These are phyloP conservation scores for Bolboschoenus planiculmis DNA, from an alignment of 176 grass and related monocot genomes.

Conservation along the genomic window DNA sequence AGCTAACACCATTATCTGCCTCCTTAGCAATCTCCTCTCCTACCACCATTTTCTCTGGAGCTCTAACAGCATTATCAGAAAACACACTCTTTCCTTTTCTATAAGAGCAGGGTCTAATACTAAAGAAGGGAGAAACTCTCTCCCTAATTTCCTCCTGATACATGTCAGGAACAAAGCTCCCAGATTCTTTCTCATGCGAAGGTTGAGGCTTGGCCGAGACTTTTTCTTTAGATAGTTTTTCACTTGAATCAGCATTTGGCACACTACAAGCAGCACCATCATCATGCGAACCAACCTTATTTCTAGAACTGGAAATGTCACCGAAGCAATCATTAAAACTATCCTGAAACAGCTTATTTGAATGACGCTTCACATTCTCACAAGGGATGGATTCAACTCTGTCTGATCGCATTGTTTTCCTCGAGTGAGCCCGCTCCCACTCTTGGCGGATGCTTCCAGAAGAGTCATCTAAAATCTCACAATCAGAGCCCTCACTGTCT, in stretches of 20 bases:
- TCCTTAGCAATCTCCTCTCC: not conserved
- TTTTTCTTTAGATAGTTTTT: conserved; percentile 10
- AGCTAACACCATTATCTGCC: conserved; percentile 27
- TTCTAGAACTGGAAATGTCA: conserved; percentile 4
- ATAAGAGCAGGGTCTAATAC: not conserved
- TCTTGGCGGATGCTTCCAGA: conserved; percentile 38
- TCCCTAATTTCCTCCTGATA: conserved; percentile 16
- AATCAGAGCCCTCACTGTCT: conserved; percentile 44
- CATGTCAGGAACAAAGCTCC: conserved; percentile 4
- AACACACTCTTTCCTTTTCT: conserved; percentile 2
- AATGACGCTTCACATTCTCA: not conserved
- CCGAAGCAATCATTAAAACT: not conserved
- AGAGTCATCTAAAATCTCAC: conserved; percentile 61
- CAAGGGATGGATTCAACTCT: conserved; percentile 4
- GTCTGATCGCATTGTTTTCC: conserved; percentile 25
- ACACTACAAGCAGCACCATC: conserved; percentile 16
- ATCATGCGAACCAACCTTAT: conserved; percentile 14
- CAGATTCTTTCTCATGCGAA: not conserved
- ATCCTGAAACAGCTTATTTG: conserved; percentile 13
- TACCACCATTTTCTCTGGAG: not conserved
- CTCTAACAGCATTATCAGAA: conserved; percentile 14
- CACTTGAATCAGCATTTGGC: conserved; percentile 19
- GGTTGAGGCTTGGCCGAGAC: not conserved
- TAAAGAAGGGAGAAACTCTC: not conserved
- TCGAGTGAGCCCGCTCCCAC: conserved; percentile 80